Conservation (phyloP, 331 rosid genomes). For the Malus hybrid region DNA sequence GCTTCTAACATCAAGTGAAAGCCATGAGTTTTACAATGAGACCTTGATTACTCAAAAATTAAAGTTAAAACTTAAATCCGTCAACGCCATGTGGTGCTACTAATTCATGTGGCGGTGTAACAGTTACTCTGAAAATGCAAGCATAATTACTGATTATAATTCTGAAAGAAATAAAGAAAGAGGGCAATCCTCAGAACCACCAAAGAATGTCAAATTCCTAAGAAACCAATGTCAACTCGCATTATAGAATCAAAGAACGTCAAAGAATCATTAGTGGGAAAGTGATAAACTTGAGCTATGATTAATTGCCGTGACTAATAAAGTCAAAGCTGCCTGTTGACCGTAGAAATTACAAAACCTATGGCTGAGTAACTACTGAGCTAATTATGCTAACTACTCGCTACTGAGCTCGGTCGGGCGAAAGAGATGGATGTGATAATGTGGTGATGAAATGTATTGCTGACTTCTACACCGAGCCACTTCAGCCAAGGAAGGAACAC, state of each 20-base stretch:
- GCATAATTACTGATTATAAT: neutral
- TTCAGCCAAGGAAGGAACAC: too few relatives aligned
- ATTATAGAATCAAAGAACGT: slow-evolving; percentile 1
- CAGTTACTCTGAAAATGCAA: neutral
- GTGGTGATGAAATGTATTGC: too few relatives aligned
- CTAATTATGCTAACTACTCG: too few relatives aligned
- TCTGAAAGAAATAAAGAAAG: neutral
- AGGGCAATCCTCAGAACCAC: neutral
- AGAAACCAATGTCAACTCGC: neutral
- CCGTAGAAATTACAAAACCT: too few relatives aligned
- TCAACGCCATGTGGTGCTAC: neutral
- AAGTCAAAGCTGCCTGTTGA: too few relatives aligned
- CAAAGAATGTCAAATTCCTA: neutral
- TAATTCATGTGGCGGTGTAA: neutral
- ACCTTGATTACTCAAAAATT: neutral
- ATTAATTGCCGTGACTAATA: neutral
- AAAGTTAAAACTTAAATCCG: neutral
- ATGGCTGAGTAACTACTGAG: too few relatives aligned
- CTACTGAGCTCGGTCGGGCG: too few relatives aligned
- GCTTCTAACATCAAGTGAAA: slow-evolving; percentile 6
- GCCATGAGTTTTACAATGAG: neutral
- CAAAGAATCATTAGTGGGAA: neutral
- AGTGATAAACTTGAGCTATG: neutral
- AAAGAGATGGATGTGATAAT: too few relatives aligned
- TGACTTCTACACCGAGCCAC: too few relatives aligned